These are phyloP conservation scores for Ogataea nitratoaversa DNA, from an alignment of 805 yeast genomes.

Conservation along the genomic window DNA sequence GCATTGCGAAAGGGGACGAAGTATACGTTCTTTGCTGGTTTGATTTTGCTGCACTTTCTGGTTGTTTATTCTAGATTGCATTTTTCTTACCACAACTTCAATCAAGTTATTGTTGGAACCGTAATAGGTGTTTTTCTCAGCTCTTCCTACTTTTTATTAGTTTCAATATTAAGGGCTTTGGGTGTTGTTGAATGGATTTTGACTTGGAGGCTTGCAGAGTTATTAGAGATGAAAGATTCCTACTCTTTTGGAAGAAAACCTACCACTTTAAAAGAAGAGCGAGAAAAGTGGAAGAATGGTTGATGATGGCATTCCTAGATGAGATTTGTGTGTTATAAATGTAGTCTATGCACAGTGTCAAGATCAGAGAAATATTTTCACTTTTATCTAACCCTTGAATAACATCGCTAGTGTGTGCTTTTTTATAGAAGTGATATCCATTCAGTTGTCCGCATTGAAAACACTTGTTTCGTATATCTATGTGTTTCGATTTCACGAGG, in stretches of 20 bases:
- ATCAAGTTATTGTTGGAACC: constrained; percentile 74
- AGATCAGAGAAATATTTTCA: too few species aligned
- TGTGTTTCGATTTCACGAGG: too few species aligned
- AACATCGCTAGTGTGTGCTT: too few species aligned
- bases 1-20: constrained; percentile 28
- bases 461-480: too few species aligned
- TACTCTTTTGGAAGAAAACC: constrained; percentile 23
- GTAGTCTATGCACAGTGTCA: too few species aligned
- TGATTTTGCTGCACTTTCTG: constrained; percentile 30
- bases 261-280: constrained; percentile 19
- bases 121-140: constrained; percentile 61
- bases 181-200: constrained; percentile 69
- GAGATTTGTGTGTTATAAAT: too few species aligned
- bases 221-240: constrained; percentile 57
- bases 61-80: constrained; percentile 73
- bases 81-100: constrained; percentile 67
- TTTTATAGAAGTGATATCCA: too few species aligned
- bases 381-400: too few species aligned
- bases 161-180: constrained; percentile 53
- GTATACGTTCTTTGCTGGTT: constrained; percentile 24
- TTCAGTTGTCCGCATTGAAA: too few species aligned
- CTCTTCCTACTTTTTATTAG: constrained; percentile 47
- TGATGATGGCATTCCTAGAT: too few species aligned
- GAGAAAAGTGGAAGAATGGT: constrained; percentile 21
- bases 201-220: constrained; percentile 48